Percentiles rank a stretch among this genome's conserved stretches.
phyloP scores from a whole-genome alignment of 2,329 filamentous ascomycete genomes.

The Pseudogymnoascus sp. region DNA sequence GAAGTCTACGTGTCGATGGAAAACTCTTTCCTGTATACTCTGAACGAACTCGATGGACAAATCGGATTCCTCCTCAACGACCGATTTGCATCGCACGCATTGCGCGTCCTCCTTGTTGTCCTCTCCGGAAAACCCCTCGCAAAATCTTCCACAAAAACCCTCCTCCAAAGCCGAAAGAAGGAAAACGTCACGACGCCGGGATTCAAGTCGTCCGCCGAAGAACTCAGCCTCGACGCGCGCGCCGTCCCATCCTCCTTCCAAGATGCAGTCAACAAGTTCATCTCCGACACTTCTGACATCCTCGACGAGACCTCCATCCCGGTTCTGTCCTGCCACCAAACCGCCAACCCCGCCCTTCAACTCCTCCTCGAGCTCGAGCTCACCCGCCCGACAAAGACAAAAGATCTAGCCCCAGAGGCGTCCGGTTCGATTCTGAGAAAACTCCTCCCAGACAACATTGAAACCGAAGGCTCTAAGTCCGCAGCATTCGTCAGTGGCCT shows the following conservation, averaged over 20 bases:
- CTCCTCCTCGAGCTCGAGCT: slow-evolving; percentile 83
- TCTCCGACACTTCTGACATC: slow-evolving; percentile 64
- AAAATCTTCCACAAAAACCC: slow-evolving; percentile 57
- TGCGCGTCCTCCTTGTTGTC: slow-evolving; percentile 78
- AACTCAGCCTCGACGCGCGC: slow-evolving; percentile 39
- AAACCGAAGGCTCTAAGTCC: slow-evolving; percentile 65
- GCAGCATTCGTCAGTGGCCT: slow-evolving; percentile 78
- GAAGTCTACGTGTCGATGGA: slow-evolving; percentile 62
- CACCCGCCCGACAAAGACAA: slow-evolving; percentile 60
- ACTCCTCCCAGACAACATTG: slow-evolving; percentile 72
- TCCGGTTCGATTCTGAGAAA: slow-evolving; percentile 59
- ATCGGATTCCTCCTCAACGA: slow-evolving; percentile 81
- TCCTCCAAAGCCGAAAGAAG: slow-evolving; percentile 90
- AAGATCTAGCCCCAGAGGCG: slow-evolving; percentile 49
- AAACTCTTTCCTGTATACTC: slow-evolving; percentile 70
- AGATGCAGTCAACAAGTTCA: slow-evolving; percentile 71
- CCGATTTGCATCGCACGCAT: slow-evolving; percentile 79
- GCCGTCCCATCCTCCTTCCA: slow-evolving; percentile 73
- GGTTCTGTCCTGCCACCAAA: slow-evolving; percentile 77
- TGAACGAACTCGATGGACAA: slow-evolving; percentile 82
- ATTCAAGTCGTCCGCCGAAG: slow-evolving; percentile 41
- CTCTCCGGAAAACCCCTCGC: slow-evolving; percentile 77
- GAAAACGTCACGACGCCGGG: slow-evolving; percentile 66
- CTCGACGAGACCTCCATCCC: slow-evolving; percentile 76
- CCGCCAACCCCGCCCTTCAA: slow-evolving; percentile 90